Percentiles rank a stretch among this genome's conserved stretches.
These are phyloP conservation scores for Daldinia childiae DNA, from an alignment of 495 filamentous ascomycete genomes.

Conservation along the genomic window DNA sequence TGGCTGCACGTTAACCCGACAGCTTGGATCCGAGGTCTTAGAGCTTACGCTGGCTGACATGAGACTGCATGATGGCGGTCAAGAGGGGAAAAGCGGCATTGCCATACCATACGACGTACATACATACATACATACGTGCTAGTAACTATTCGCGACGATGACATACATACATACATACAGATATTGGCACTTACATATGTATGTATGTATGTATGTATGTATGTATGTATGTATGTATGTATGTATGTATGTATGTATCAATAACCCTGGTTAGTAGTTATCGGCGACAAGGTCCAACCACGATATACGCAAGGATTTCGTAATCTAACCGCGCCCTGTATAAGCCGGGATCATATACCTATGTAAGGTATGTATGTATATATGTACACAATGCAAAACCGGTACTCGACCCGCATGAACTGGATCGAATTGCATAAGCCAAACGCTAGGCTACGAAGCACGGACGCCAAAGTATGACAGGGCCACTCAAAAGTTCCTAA, in stretches of 20 bases:
- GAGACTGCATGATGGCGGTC: conserved; percentile 29
- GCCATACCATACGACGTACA: neutral
- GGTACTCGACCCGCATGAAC: conserved; percentile 33
- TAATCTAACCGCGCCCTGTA: conserved; percentile 3
- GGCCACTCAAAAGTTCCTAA: conserved; percentile 4
- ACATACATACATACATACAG: conserved; percentile 9
- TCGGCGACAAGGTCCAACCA: neutral
- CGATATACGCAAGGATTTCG: conserved; percentile 13
- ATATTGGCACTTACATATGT: too few relatives aligned
- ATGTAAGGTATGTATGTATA: too few relatives aligned
- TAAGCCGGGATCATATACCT: neutral
- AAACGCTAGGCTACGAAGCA: too few relatives aligned
- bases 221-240: too few relatives aligned
- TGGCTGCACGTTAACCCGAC: conserved; percentile 32
- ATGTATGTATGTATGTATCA: too few relatives aligned
- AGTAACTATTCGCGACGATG: conserved; percentile 20
- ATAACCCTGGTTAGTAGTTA: too few relatives aligned
- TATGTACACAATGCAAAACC: conserved; percentile 4
- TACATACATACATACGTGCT: neutral
- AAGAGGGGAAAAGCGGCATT: conserved; percentile 6
- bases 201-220: too few relatives aligned
- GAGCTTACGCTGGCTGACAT: conserved; percentile 38
- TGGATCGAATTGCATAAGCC: conserved; percentile 8
- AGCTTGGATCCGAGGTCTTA: conserved; percentile 38
- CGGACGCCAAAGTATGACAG: conserved; percentile 18